Evolutionary conservation across 73 alveolate genomes (phyloP), one percentile per base, ranked within the genome.

Genomic region (Durusdinium trenchii): DNA sequence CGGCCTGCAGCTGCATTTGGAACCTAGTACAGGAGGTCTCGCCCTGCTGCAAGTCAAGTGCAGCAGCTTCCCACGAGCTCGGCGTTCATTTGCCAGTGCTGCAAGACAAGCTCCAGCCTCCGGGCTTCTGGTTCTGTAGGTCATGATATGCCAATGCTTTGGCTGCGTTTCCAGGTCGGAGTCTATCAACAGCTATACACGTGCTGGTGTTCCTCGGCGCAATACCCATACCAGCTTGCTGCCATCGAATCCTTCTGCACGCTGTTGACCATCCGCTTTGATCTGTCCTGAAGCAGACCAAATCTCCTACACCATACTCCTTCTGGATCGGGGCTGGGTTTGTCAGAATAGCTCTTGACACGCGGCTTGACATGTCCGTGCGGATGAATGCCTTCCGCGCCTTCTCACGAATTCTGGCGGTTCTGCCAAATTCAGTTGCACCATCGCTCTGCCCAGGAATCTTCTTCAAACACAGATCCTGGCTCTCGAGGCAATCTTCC

Each of bases 281-380:
- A 46, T 79, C 91, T 18, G 91, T 79, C 42, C 46, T 14, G 91
- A 79, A 79, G 43, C 69, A 79, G 6, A 79, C 91, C 5, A 79
- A 9, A 30, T 79, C 91, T 14, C 91, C 69, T 4, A 79, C 69
- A 6, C 69, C 7, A 23, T 45, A 43, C 10, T 43, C 64, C 43
- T 43, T 40, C 16, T 14, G 60, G 26, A 71, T 71, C 26, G 84
- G 84, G 6, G 84, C 84, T n/a, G 52, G 10, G 30, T 71, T 71
- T 28, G 52, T 20, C 51, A 71, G 32, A 6, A 71, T 3, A 10
- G 91, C 91, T 79, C 67, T 9, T 7, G 45, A 14, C 6, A 79
- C 64, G 3, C 67, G 23, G 20, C 26, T 3, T 14, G 91, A 79
- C 43, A 43, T 9, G 45, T 79, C 91, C 43, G 7, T 64, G 43